These are phyloP conservation scores for Sonneratia alba DNA, from an alignment of 345 rosid genomes.

Conservation along the genomic window DNA sequence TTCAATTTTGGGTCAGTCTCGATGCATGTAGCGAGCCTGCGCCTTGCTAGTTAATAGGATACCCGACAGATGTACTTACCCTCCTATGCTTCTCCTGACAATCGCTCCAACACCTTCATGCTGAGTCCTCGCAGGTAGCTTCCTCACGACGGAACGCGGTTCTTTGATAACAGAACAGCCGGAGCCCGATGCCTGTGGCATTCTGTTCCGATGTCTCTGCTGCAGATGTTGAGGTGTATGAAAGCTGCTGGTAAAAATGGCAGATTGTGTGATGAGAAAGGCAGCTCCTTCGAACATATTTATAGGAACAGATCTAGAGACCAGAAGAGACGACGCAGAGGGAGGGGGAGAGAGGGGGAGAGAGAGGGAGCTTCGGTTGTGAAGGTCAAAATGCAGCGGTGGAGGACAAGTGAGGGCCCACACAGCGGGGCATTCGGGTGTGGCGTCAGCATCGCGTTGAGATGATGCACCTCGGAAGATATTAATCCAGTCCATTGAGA, in stretches of 20 bases:
- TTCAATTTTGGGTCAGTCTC: neutral
- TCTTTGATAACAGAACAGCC: slow-evolving; percentile 4
- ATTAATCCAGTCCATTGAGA: neutral
- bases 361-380: neutral
- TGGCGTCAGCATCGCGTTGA: neutral
- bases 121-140: slow-evolving; percentile 81
- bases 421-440: neutral
- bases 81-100: slow-evolving; percentile 91
- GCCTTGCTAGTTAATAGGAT: too few species aligned
- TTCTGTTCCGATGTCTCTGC: neutral
- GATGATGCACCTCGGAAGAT: neutral
- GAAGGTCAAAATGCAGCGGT: slow-evolving; percentile 33
- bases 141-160: slow-evolving; percentile 51
- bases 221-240: neutral
- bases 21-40: too few species aligned
- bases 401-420: slow-evolving; percentile 32
- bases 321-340: neutral
- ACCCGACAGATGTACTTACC: slow-evolving; percentile 22
- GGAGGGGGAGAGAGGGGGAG: too few species aligned
- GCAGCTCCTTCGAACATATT: neutral
- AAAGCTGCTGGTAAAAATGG: neutral
- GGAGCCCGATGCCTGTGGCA: neutral
- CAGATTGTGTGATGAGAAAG: neutral
- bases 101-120: slow-evolving; percentile 81
- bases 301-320: neutral